Evolutionary conservation across 305 asterid species (phyloP).

Genomic region (Fraxinus dipetala): DNA sequence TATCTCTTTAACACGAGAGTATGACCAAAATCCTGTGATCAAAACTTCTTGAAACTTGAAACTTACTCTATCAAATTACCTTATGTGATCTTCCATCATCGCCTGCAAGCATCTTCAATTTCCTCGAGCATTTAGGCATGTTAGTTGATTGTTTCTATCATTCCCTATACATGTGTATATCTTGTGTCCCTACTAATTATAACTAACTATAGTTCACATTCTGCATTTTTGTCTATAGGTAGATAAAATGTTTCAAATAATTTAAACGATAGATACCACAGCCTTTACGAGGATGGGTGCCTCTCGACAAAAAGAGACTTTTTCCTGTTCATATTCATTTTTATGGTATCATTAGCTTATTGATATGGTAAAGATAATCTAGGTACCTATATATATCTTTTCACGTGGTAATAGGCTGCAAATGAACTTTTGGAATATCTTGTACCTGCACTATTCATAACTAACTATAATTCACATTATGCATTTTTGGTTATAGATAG

Average conservation of each 20-base stretch:
- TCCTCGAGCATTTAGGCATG: background rate
- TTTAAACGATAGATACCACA: background rate
- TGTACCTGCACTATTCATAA: background rate
- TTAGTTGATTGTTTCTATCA: background rate
- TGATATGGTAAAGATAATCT: background rate
- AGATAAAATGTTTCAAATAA: background rate
- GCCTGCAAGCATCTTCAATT: background rate
- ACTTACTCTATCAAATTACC: background rate
- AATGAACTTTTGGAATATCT: background rate
- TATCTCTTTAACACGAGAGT: background rate
- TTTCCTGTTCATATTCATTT: no score
- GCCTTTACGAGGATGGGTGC: no score
- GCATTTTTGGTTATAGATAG: background rate
- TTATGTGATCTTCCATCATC: background rate
- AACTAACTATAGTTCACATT: background rate
- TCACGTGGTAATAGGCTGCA: background rate
- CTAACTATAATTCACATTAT: background rate
- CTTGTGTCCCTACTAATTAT: background rate
- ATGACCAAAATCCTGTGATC: background rate
- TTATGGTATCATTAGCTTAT: no score
- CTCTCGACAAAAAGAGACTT: no score
- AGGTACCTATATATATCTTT: background rate
- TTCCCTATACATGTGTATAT: background rate
- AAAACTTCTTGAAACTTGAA: background rate
- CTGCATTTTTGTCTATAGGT: background rate